Percentiles rank a stretch among this genome's conserved stretches.
Conservation (phyloP, 2,329 filamentous ascomycete genomes). For the Beauveria bassiana region DNA sequence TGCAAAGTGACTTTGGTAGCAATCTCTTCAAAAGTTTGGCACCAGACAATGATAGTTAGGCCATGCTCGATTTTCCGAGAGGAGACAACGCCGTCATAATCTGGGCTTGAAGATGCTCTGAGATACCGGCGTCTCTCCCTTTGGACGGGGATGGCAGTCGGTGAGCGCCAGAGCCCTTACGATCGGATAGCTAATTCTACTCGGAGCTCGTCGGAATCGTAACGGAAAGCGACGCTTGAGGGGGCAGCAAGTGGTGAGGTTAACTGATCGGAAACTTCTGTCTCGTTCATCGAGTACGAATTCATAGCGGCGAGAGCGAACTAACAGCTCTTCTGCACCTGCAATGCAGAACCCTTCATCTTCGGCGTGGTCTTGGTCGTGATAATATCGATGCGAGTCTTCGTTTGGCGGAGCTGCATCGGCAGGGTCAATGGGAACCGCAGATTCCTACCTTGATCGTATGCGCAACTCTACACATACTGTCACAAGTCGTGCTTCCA, state of each 20-base stretch:
- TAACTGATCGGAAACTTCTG: neutral
- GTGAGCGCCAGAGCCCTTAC: neutral
- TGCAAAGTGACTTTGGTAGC: constrained; percentile 17
- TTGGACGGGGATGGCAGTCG: neutral
- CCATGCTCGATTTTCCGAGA: constrained; percentile 16
- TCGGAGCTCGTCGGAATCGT: neutral
- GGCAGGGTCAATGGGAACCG: neutral
- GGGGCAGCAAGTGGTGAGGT: neutral
- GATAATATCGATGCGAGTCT: neutral
- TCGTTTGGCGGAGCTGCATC: neutral
- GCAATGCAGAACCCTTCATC: neutral
- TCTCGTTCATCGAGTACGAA: neutral
- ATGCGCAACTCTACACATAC: neutral
- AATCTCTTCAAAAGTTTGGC: constrained; percentile 19
- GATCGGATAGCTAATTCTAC: neutral
- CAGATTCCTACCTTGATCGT: neutral
- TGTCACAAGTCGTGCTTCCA: neutral
- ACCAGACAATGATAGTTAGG: constrained; percentile 18
- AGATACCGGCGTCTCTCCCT: neutral
- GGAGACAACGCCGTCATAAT: constrained; percentile 9
- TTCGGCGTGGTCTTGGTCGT: neutral
- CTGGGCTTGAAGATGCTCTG: neutral
- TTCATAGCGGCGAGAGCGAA: neutral
- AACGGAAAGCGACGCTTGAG: neutral
- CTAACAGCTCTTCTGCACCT: neutral